Percentiles rank a stretch among this genome's conserved stretches.
Conservation (phyloP, 202 grass and related monocot genomes). For the Sporobolus alterniflorus region DNA sequence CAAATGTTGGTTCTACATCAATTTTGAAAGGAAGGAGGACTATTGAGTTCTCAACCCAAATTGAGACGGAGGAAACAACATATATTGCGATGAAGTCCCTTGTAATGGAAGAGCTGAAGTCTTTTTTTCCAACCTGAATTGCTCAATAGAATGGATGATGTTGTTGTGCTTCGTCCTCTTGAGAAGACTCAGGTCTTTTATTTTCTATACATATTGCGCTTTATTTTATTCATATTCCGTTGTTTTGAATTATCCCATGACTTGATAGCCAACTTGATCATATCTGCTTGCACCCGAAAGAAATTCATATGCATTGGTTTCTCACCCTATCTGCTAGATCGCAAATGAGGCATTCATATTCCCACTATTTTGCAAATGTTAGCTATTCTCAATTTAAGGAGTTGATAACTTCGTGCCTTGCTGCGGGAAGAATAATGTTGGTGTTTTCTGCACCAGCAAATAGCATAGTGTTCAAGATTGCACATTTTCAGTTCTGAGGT, state of each 20-base stretch:
- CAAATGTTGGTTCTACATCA: constrained; percentile 88
- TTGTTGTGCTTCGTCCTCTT: constrained; percentile 88
- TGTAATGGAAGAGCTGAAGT: constrained; percentile 85
- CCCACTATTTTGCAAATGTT: constrained; percentile 61
- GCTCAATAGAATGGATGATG: constrained; percentile 96
- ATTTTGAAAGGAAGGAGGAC: constrained; percentile 69
- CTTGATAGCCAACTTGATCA: background rate
- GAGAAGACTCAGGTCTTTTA: constrained; percentile 80
- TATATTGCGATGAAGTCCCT: constrained; percentile 80
- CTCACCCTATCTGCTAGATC: background rate
- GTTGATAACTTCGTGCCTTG: too few species aligned
- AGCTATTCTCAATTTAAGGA: constrained; percentile 82
- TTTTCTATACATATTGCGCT: constrained; percentile 15
- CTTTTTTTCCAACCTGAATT: constrained; percentile 92
- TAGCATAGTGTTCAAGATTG: too few species aligned
- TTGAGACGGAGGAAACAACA: constrained; percentile 62
- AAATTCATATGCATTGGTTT: background rate
- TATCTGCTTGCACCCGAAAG: background rate
- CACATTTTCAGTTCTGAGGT: too few species aligned
- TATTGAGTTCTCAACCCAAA: constrained; percentile 70
- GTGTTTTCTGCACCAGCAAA: too few species aligned
- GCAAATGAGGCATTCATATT: constrained; percentile 12
- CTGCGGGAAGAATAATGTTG: constrained; percentile 74
- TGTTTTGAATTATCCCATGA: background rate
- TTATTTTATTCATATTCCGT: constrained; percentile 1